phyloP scores from a whole-genome alignment of 768 basidiomycete species.

The Agaricus blazei region DNA sequence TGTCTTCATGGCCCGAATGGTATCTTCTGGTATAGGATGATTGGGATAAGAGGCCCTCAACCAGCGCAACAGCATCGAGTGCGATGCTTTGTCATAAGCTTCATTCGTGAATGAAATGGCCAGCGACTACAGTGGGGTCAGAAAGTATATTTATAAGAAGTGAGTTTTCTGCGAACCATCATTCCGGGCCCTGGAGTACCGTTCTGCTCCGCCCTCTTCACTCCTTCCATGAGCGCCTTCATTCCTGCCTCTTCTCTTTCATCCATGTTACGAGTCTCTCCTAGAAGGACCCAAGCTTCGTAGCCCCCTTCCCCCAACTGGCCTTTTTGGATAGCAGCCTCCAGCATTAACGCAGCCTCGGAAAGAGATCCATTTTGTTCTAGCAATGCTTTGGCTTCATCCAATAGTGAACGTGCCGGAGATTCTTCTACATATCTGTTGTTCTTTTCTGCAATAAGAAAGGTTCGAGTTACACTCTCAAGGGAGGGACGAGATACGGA shows the following conservation, averaged over 20 bases:
- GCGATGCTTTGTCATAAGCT: slow-evolving; percentile 79
- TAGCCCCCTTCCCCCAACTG: slow-evolving; percentile 78
- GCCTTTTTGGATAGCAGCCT: slow-evolving; percentile 84
- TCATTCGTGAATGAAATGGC: slow-evolving; percentile 98
- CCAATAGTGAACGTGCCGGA: slow-evolving; percentile 47
- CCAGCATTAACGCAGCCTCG: slow-evolving; percentile 81
- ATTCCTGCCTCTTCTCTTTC: slow-evolving; percentile 82
- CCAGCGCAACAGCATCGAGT: slow-evolving; percentile 85
- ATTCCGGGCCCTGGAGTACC: slow-evolving; percentile 67
- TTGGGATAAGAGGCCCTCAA: slow-evolving; percentile 61
- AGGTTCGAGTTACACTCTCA: not conserved
- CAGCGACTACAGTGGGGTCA: slow-evolving; percentile 57
- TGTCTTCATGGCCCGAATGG: slow-evolving; percentile 45
- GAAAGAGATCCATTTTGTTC: slow-evolving; percentile 81
- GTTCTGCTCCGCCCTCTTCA: slow-evolving; percentile 56
- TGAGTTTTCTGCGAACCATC: slow-evolving; percentile 47
- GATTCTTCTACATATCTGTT: slow-evolving; percentile 62
- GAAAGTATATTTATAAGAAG: slow-evolving; percentile 1
- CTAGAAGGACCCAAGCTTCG: slow-evolving; percentile 90
- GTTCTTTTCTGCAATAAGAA: slow-evolving; percentile 46
- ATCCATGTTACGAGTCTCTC: slow-evolving; percentile 87
- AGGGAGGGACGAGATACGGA: slow-evolving; percentile 21
- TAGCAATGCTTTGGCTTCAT: slow-evolving; percentile 72
- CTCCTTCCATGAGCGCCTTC: slow-evolving; percentile 72
- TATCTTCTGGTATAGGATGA: slow-evolving; percentile 49